These are phyloP conservation scores for Botrytis hyacinthi DNA, from an alignment of 2,329 filamentous ascomycete genomes.

Conservation along the genomic window DNA sequence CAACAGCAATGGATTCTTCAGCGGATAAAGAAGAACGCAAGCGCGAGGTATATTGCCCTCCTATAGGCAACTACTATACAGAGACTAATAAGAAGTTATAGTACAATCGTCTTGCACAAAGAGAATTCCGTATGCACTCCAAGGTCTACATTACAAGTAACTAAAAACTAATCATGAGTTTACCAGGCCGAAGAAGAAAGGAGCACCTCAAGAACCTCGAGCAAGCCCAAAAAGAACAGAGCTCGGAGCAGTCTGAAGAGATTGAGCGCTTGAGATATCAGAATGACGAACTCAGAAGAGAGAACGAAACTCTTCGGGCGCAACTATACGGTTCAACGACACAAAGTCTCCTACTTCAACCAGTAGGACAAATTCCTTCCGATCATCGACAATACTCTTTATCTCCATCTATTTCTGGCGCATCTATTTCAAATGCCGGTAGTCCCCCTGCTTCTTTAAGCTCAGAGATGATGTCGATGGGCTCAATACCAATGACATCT, in stretches of 20 bases:
- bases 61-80: neutral
- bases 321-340: constrained; percentile 40
- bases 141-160: neutral
- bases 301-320: constrained; percentile 43
- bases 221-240: constrained; percentile 43
- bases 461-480: constrained; percentile 38
- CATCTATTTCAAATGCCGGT: constrained; percentile 36
- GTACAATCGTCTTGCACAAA: constrained; percentile 45
- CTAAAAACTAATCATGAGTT: constrained; percentile 24
- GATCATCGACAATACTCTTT: constrained; percentile 38
- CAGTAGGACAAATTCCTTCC: constrained; percentile 24
- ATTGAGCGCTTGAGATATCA: constrained; percentile 43
- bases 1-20: constrained; percentile 34
- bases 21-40: constrained; percentile 40
- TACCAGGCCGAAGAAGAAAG: constrained; percentile 44
- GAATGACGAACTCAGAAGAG: constrained; percentile 42
- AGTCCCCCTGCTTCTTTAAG: constrained; percentile 36
- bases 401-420: constrained; percentile 38
- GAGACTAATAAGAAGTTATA: constrained; percentile 22
- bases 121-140: constrained; percentile 44
- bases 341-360: constrained; percentile 31
- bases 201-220: constrained; percentile 46
- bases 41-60: constrained; percentile 35
- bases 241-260: constrained; percentile 42
- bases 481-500: constrained; percentile 37